Base-by-base conservation (phyloP, 1,284 basidiomycete species). In the Trichosporon ovoides region DNA sequence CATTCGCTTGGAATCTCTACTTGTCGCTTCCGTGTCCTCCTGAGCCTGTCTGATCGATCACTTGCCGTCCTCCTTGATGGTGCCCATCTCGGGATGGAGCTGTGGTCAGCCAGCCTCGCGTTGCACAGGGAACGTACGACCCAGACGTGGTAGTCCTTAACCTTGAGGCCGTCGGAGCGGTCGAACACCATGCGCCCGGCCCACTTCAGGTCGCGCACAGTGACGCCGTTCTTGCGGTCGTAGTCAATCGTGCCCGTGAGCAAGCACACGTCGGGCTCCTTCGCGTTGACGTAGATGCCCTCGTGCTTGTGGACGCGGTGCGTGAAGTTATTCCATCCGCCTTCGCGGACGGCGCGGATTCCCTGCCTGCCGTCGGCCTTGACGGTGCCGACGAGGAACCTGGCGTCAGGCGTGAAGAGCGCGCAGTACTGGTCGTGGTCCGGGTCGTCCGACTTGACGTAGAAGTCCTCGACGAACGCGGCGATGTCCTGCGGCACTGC, bases 91-190 rank as follows among this genome's bases (percentile, higher is more conserved):
- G 43, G 43, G 43, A n/a, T 48, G 43, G 9, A 18, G n/a, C 43
- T 48, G 24, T 3, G 2, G 43, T 48, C 43, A 48, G 43, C 22
- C 14, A 3, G 7, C 14, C 24, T n/a, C 28, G 9, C 28, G 9
- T 4, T 3, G 13, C 2, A n/a, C 7, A 6, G 14, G 10, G 7
- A 1, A 56, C 54, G 38, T 28, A 56, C 54, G 13, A 56, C 36
- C 54, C 54, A 56, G 37, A 50, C 54, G n/a, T 38, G 36, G 54
- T 56, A 56, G 35, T 50, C 54, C 19, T 36, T 48, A 5, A 56
- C n/a, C 36, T 33, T 49, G 18, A 46, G 40, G 12, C 37, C 37
- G 7, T 22, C 14, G 10, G 19, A 20, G 16, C 52, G 20, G 18
- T 56, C 43, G 24, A 56, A 31, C n/a, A 22, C 22, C 24, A 56